Evolutionary conservation across 2,329 filamentous ascomycete genomes (phyloP).

Genomic region (Trichoderma sp.): DNA sequence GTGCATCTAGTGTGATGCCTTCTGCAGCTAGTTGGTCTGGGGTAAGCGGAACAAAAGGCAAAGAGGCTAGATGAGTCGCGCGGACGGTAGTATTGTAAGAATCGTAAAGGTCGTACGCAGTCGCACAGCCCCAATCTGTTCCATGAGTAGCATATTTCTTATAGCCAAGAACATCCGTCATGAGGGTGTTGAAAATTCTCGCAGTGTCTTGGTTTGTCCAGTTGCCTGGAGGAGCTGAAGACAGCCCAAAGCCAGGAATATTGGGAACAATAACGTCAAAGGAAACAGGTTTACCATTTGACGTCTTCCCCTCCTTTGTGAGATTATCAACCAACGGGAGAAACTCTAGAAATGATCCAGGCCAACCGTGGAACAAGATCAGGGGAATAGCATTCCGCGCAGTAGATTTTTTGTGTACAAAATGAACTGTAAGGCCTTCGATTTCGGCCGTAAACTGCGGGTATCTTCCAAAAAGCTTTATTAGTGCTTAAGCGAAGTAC

Average conservation of each 20-base stretch:
- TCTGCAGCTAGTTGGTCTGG: slow-evolving; percentile 14
- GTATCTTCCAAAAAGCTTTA: not conserved
- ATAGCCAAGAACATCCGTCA: slow-evolving; percentile 40
- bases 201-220: slow-evolving; percentile 40
- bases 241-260: slow-evolving; percentile 42
- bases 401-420: slow-evolving; percentile 26
- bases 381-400: slow-evolving; percentile 37
- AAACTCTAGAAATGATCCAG: slow-evolving; percentile 45
- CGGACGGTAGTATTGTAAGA: slow-evolving; percentile 20
- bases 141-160: slow-evolving; percentile 24
- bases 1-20: slow-evolving; percentile 16
- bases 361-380: slow-evolving; percentile 45
- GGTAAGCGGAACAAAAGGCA: slow-evolving; percentile 21
- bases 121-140: slow-evolving; percentile 22
- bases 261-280: slow-evolving; percentile 31
- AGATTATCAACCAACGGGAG: slow-evolving; percentile 25
- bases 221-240: slow-evolving; percentile 28
- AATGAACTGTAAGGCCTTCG: slow-evolving; percentile 29
- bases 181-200: slow-evolving; percentile 37
- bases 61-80: slow-evolving; percentile 21
- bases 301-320: not conserved
- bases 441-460: slow-evolving; percentile 23
- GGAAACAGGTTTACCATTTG: not conserved
- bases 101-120: slow-evolving; percentile 22
- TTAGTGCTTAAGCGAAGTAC: not conserved